Evolutionary conservation across 306 rosid species (phyloP).

Genomic region (Cajanus cajan): DNA sequence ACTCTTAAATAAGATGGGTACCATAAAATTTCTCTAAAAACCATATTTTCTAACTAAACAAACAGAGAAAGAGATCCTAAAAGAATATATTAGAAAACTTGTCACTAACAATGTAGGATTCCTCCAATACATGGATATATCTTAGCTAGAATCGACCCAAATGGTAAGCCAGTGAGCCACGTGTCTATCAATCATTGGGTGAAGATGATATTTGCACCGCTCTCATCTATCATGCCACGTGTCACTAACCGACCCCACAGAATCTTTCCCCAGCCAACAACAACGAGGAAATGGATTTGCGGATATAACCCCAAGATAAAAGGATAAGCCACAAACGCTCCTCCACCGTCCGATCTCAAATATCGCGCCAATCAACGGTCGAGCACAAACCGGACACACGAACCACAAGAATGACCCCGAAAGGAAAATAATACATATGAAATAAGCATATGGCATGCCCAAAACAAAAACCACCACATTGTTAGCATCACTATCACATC

Average conservation of each 20-base stretch:
- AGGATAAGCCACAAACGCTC: conserved; percentile 60
- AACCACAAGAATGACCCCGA: conserved; percentile 57
- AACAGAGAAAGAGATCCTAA: too few relatives aligned
- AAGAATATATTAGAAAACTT: too few relatives aligned
- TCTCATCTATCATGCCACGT: conserved; percentile 7
- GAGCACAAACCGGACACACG: conserved; percentile 15
- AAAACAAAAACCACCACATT: conserved; percentile 20
- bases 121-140: not conserved
- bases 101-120: not conserved
- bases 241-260: conserved; percentile 45
- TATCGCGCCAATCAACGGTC: conserved; percentile 50
- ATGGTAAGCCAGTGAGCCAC: conserved; percentile 29
- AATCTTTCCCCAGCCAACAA: conserved; percentile 58
- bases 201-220: conserved; percentile 14
- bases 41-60: too few relatives aligned
- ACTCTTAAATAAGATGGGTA: too few relatives aligned
- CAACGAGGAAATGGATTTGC: conserved; percentile 47
- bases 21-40: too few relatives aligned
- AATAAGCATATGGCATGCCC: conserved; percentile 39
- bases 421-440: conserved; percentile 44
- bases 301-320: conserved; percentile 65
- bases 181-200: conserved; percentile 50
- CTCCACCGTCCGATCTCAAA: conserved; percentile 51
- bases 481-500: not conserved
- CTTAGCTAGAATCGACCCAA: not conserved